Percentiles rank a stretch among this genome's conserved stretches.
Conservation (phyloP, 805 yeast genomes). For the Wickerhamomyces hampshirensis region DNA sequence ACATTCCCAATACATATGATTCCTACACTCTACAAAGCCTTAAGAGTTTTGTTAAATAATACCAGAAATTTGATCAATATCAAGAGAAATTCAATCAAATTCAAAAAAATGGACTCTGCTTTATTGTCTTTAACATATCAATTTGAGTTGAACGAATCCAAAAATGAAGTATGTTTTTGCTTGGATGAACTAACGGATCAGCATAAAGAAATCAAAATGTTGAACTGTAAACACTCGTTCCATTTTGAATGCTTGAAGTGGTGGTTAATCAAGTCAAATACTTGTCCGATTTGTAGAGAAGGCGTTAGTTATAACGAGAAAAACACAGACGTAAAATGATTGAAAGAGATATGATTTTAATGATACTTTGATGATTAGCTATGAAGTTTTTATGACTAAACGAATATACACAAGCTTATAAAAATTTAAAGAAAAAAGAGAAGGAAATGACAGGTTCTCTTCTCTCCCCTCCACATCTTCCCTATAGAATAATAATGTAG, state of each 20-base stretch:
- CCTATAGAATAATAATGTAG: no score
- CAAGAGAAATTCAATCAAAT: conserved; percentile 7
- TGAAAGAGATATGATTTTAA: no score
- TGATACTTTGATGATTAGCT: no score
- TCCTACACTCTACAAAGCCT: conserved; percentile 18
- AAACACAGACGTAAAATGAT: background rate
- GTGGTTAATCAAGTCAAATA: conserved; percentile 20
- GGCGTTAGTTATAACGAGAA: background rate
- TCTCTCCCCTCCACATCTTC: no score
- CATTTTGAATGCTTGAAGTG: conserved; percentile 21
- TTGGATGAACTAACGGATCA: conserved; percentile 5
- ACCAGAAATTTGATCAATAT: conserved; percentile 13
- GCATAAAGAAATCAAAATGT: conserved; percentile 7
- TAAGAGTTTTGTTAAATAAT: conserved; percentile 17
- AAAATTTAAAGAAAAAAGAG: no score
- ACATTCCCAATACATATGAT: conserved; percentile 13
- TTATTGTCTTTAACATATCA: no score
- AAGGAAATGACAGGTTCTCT: no score
- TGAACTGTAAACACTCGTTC: conserved; percentile 18
- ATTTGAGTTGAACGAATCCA: no score
- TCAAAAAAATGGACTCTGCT: conserved; percentile 4
- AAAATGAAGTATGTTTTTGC: conserved; percentile 18
- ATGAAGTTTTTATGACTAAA: no score
- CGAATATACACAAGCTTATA: no score
- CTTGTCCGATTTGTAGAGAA: conserved; percentile 22